These are phyloP conservation scores for Vitis cinerea DNA, from an alignment of 164 flowering plant species.

Conservation along the genomic window DNA sequence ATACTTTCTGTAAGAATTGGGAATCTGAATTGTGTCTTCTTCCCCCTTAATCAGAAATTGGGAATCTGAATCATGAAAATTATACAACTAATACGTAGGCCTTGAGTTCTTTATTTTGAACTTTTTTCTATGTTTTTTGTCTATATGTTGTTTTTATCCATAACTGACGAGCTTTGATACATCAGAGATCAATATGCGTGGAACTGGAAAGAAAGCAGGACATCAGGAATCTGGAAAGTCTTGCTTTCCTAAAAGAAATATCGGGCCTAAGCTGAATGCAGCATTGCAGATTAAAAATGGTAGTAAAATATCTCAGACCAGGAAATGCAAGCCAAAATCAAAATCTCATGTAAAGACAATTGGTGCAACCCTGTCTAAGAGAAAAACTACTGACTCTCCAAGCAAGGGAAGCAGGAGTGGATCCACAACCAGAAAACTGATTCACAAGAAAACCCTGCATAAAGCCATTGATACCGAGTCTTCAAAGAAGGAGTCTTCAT, in stretches of 20 bases:
- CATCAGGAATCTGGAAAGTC: slow-evolving; percentile 22
- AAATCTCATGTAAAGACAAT: slow-evolving; percentile 29
- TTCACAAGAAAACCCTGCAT: slow-evolving; percentile 17
- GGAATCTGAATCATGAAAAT: too few relatives aligned
- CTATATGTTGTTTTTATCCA: too few relatives aligned
- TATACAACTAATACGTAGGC: too few relatives aligned
- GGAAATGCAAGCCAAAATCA: slow-evolving; percentile 31
- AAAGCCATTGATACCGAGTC: slow-evolving; percentile 24
- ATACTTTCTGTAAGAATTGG: too few relatives aligned
- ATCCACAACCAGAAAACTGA: slow-evolving; percentile 13
- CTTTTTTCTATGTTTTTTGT: too few relatives aligned
- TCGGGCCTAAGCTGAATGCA: slow-evolving; percentile 25
- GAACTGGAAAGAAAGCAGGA: slow-evolving; percentile 17
- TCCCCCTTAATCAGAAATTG: too few relatives aligned
- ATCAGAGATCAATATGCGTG: slow-evolving; percentile 27
- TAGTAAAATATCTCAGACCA: slow-evolving; percentile 20
- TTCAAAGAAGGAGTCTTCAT: slow-evolving; percentile 30
- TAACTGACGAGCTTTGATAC: neutral
- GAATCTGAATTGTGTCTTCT: too few relatives aligned
- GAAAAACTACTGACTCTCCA: slow-evolving; percentile 18
- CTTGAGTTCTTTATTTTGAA: too few relatives aligned
- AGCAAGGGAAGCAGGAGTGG: slow-evolving; percentile 22
- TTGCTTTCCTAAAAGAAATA: slow-evolving; percentile 19
- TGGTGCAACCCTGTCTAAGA: slow-evolving; percentile 30
- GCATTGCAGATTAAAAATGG: slow-evolving; percentile 27